Conservation (phyloP, 2,329 filamentous ascomycete genomes). For the Monosporascus ibericus region DNA sequence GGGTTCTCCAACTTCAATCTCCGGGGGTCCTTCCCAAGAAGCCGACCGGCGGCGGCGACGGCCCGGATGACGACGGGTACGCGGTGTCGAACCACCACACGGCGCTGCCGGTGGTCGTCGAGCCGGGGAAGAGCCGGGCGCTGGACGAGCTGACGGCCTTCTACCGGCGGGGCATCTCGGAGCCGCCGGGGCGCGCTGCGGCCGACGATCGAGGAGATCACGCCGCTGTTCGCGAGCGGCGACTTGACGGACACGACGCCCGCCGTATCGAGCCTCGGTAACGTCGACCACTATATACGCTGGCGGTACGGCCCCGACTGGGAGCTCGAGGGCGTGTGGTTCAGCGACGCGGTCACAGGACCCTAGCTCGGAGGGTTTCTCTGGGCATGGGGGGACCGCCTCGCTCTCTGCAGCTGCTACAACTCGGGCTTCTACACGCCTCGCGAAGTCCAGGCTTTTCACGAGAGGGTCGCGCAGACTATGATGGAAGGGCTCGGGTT, state of each 20-base stretch:
- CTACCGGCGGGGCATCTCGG: not conserved
- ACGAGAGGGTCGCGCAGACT: not conserved
- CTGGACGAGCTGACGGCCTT: not conserved
- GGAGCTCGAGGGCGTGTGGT: not conserved
- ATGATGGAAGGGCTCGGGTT: not conserved
- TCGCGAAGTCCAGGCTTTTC: not conserved
- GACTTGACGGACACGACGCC: not conserved
- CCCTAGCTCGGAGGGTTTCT: slow-evolving; percentile 1
- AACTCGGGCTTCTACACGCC: not conserved
- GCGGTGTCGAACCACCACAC: not conserved
- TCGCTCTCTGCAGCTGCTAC: not conserved
- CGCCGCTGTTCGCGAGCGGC: not conserved
- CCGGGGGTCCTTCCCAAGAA: not conserved
- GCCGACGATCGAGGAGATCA: not conserved
- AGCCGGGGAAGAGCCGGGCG: not conserved
- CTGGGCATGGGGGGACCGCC: not conserved
- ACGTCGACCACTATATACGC: not conserved
- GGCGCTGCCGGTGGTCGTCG: not conserved
- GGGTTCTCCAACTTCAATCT: too few species aligned
- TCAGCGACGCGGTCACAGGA: not conserved
- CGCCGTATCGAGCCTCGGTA: slow-evolving; percentile 1
- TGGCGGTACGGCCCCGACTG: not conserved
- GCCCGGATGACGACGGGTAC: not conserved
- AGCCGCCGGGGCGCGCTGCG: not conserved
- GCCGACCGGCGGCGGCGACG: not conserved